Evolutionary conservation across 306 rosid species (phyloP), one percentile per base, ranked within the genome.

Genomic region (Quillaja saponaria): DNA sequence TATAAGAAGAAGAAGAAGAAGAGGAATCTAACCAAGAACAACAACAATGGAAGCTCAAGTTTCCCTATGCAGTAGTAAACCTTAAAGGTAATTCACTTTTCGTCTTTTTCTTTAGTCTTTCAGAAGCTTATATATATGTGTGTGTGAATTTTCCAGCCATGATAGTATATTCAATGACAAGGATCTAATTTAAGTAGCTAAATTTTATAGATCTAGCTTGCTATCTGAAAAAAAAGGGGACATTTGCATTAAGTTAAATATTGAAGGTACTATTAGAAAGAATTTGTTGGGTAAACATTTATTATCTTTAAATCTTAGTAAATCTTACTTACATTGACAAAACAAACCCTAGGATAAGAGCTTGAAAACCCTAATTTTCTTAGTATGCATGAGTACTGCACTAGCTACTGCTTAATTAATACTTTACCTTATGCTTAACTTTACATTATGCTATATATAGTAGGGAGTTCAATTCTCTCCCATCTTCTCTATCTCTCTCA

Each of bases 1-100:
- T 82, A 82, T 39, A 72, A 80, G 82, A 82, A 82, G 82, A 82
- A 79, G 77, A 82, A 82, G 64, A 82, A 76, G 76, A 79, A 79
- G 82, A 79, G 69, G 28, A 41, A 37, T 28, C 56, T 67, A 18
- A 21, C 47, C 33, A 67, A 67, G 63, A 51, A 53, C 25, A 74
- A 54, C 61, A 63, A 13, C 41, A 63, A 42, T 19, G 55, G 50
- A 52, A 61, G 31, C 33, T 48, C 64, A 40, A 47, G 14, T 41
- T 46, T 65, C 19, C 51, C 61, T 38, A 25, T 52, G 16, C 70
- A 52, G 61, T 65, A 42, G 13, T 52, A 48, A 17, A 12, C n/a
- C 16, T 61, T 31, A 2, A 25, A 25, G n/a, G n/a, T n/a, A n/a
- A n/a, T n/a, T n/a, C n/a, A n/a, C n/a, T n/a, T n/a, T n/a, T n/a